Evolutionary conservation across 768 basidiomycete species (phyloP).

Genomic region (Termitomyces sp.): DNA sequence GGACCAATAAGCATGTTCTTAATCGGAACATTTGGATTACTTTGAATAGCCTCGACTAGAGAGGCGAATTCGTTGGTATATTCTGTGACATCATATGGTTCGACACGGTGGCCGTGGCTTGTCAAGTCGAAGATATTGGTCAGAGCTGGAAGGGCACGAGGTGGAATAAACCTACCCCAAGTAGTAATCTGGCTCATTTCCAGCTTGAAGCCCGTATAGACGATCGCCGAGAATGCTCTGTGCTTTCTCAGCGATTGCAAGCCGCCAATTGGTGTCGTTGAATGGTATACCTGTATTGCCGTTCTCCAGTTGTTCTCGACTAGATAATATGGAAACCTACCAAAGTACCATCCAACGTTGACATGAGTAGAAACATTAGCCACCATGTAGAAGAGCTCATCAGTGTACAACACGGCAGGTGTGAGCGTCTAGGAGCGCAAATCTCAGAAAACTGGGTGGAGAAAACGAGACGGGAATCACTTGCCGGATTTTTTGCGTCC

Average conservation of each 20-base stretch:
- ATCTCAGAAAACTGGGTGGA: no score
- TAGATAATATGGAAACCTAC: constrained; percentile 20
- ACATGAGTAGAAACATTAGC: constrained; percentile 53
- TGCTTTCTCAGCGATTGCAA: constrained; percentile 53
- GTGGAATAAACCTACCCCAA: constrained; percentile 23
- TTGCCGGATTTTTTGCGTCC: constrained; percentile 27
- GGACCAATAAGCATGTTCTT: constrained; percentile 56
- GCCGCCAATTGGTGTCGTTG: constrained; percentile 58
- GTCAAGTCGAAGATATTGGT: background rate
- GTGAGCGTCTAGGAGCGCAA: constrained; percentile 46
- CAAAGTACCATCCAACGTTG: constrained; percentile 62
- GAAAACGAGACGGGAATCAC: background rate
- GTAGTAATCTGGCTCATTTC: constrained; percentile 80
- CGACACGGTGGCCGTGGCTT: constrained; percentile 20
- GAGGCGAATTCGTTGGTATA: constrained; percentile 48
- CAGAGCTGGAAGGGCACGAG: background rate
- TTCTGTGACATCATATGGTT: constrained; percentile 27
- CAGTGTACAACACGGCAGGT: constrained; percentile 60
- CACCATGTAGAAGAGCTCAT: constrained; percentile 65
- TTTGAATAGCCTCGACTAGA: constrained; percentile 33
- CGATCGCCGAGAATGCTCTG: constrained; percentile 60
- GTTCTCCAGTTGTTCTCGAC: background rate
- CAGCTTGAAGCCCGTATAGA: constrained; percentile 63
- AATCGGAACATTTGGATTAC: constrained; percentile 28
- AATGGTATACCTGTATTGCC: constrained; percentile 47